Base-by-base conservation (phyloP, 2,329 filamentous ascomycete genomes). In the Monosporascus sp. region DNA sequence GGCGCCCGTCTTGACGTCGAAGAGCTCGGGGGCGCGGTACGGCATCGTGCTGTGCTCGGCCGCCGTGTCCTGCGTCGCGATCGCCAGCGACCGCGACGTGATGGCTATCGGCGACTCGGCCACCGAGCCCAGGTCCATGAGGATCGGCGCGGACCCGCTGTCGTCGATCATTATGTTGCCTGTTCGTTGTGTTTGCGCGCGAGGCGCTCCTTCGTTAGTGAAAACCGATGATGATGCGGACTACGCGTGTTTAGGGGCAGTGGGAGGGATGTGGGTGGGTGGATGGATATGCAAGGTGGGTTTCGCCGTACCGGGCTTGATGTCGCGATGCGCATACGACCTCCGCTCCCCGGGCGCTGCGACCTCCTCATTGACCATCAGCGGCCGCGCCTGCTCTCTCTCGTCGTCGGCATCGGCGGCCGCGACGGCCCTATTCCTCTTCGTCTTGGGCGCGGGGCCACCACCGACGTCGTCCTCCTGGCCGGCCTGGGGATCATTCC, bases 151-250 rank as follows among this genome's bases (percentile, higher is more conserved):
- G 55, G 85, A 82, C 61, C 94, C 94, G 63, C 90, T 85, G 68
- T 97, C 93, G 60, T 89, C 88, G 61, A 99, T 96, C 94, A 99
- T 99, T 67, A 99, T 96, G 73, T 99, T 99, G 54, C 91, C 82
- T 84, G 54, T 1, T 14, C 24, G 43, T 14, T 20, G 15, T 5
- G 11, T 14, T 9, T 5, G 31, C 31, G 31, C 31, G 31, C 31
- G 31, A 1, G 9, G 31, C 31, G 31, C 17, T n/a, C n/a, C 1
- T n/a, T 18, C 3, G 22, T 57, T 52, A 58, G 52, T 25, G 47
- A 37, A n/a, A 46, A 44, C 15, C 52, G 8, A 20, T 27, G 3
- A 20, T 18, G 27, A 18, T 47, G 48, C 31, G 17, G 35, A 20
- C 48, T 22, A 18, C 3, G 27, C 18, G 11, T n/a, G 38, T 5